phyloP scores from a whole-genome alignment of 345 rosid genomes.

The Lumnitzera racemosa region DNA sequence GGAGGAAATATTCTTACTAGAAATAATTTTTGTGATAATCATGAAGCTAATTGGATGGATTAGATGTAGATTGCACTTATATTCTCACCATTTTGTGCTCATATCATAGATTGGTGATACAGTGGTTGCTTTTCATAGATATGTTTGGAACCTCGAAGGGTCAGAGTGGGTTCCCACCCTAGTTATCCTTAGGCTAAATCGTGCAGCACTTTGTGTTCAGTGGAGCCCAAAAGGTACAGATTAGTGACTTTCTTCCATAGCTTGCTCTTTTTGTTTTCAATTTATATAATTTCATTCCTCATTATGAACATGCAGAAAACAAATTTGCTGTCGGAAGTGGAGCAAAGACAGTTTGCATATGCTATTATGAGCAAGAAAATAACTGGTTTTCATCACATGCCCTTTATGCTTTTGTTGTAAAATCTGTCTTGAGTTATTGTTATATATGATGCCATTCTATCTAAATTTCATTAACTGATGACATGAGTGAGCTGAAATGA shows the following conservation, averaged over 20 bases:
- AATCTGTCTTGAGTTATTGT: neutral
- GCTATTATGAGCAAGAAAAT: constrained; percentile 98
- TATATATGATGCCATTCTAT: neutral
- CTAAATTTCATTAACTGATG: neutral
- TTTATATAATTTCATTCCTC: neutral
- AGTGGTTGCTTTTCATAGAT: constrained; percentile 30
- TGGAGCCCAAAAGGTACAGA: constrained; percentile 91
- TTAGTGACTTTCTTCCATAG: neutral
- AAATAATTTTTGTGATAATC: too few relatives aligned
- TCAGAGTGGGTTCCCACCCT: constrained; percentile 91
- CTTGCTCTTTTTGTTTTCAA: neutral
- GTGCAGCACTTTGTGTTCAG: constrained; percentile 91
- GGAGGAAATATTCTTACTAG: too few relatives aligned
- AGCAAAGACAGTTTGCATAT: constrained; percentile 91
- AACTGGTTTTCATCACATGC: constrained; percentile 56
- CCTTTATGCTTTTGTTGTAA: neutral
- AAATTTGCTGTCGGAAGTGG: constrained; percentile 99
- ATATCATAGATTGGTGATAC: neutral
- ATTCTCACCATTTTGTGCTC: neutral
- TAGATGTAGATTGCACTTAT: neutral
- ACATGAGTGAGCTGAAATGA: neutral
- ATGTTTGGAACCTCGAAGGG: constrained; percentile 91
- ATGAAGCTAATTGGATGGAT: too few relatives aligned
- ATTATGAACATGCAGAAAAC: constrained; percentile 44
- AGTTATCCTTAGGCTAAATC: constrained; percentile 94